Conservation (phyloP, 306 rosid genomes). For the Gastrolobium villosum region DNA sequence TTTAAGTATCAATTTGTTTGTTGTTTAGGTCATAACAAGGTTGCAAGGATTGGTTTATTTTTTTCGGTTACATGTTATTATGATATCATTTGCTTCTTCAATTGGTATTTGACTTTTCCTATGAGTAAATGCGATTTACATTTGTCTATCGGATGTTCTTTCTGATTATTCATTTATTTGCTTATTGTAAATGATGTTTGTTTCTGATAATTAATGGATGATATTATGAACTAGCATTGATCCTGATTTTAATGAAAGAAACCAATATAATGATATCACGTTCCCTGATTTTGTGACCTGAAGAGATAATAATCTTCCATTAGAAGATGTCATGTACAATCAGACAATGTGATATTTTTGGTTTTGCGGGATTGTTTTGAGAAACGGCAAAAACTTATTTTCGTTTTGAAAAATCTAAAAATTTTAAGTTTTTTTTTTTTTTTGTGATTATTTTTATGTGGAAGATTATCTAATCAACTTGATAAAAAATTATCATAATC, state of each 20-base stretch:
- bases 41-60: background rate
- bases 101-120: background rate
- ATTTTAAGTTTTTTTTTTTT: no score
- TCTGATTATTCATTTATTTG: background rate
- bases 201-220: background rate
- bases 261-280: background rate
- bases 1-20: background rate
- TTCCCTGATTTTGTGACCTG: background rate
- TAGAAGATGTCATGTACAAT: no score
- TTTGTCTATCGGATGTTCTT: background rate
- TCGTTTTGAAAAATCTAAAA: no score
- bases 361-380: no score
- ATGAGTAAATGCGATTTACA: background rate
- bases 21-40: background rate
- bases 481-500: background rate
- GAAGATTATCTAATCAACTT: no score
- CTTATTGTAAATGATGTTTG: background rate
- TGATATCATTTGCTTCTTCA: slow-evolving; percentile 15
- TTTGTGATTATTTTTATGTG: no score
- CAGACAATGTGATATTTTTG: no score
- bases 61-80: no score
- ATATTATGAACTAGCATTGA: background rate
- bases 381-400: no score
- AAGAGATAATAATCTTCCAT: background rate
- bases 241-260: background rate